phyloP scores from a whole-genome alignment of 345 rosid genomes.

The Acer negundo region DNA sequence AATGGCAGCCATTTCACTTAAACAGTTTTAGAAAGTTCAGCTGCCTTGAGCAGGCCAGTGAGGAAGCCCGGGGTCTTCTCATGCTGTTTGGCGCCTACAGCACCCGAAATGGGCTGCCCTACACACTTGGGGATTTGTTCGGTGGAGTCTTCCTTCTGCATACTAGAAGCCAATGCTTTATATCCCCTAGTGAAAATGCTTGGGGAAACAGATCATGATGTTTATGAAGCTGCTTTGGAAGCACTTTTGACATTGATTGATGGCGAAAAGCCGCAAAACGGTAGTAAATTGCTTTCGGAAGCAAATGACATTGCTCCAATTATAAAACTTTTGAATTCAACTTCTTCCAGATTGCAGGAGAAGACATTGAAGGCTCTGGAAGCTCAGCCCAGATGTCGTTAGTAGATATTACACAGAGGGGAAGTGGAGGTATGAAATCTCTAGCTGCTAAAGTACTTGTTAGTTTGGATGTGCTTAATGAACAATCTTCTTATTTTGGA shows the following conservation, averaged over 20 bases:
- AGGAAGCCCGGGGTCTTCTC: slow-evolving; percentile 13
- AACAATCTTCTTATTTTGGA: slow-evolving; percentile 33
- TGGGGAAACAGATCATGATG: slow-evolving; percentile 24
- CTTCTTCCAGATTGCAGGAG: slow-evolving; percentile 22
- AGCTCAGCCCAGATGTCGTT: slow-evolving; percentile 25
- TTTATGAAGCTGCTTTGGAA: slow-evolving; percentile 30
- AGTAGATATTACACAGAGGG: slow-evolving; percentile 37
- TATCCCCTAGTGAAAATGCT: slow-evolving; percentile 26
- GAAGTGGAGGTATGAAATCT: slow-evolving; percentile 31
- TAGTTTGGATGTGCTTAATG: slow-evolving; percentile 27
- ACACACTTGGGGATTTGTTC: slow-evolving; percentile 32
- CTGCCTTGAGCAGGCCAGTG: slow-evolving; percentile 21
- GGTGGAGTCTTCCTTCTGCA: slow-evolving; percentile 34
- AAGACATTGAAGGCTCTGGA: slow-evolving; percentile 21
- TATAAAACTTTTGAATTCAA: slow-evolving; percentile 26
- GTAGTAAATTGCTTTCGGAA: slow-evolving; percentile 24
- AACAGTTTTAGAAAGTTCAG: slow-evolving; percentile 33
- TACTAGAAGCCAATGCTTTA: slow-evolving; percentile 30
- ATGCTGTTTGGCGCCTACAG: slow-evolving; percentile 27
- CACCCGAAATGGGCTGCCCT: slow-evolving; percentile 23
- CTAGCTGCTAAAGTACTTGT: slow-evolving; percentile 33
- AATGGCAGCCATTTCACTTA: slow-evolving; percentile 33
- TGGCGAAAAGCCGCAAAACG: slow-evolving; percentile 23
- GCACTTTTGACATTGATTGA: slow-evolving; percentile 34
- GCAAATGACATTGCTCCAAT: slow-evolving; percentile 28